phyloP scores from a whole-genome alignment of 495 filamentous ascomycete species.

The Penicillium roqueforti region DNA sequence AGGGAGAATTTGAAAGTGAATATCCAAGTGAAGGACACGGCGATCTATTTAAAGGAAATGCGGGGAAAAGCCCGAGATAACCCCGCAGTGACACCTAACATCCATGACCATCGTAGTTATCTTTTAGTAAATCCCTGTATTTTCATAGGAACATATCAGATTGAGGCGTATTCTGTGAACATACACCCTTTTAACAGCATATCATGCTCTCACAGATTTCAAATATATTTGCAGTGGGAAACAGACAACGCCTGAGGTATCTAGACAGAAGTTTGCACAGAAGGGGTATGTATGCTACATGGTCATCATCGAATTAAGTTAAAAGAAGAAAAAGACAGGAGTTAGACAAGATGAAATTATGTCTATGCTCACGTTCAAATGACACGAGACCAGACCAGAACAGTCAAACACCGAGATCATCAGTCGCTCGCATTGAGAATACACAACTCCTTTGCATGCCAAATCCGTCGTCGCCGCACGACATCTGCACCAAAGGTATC shows the following conservation, averaged over 20 bases:
- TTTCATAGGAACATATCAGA: too few species aligned
- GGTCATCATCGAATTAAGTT: conserved; percentile 4
- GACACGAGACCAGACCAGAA: background rate
- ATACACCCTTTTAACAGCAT: too few species aligned
- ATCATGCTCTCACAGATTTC: too few species aligned
- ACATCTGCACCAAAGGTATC: conserved; percentile 55
- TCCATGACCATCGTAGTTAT: too few species aligned
- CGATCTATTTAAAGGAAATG: background rate
- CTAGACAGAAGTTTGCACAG: conserved; percentile 2
- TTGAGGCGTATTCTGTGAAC: too few species aligned
- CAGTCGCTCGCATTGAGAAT: conserved; percentile 48
- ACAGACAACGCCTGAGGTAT: background rate
- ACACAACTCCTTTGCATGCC: conserved; percentile 65
- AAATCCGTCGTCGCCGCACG: conserved; percentile 62
- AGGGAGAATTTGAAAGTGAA: background rate
- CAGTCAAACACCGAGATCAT: background rate
- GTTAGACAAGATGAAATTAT: background rate
- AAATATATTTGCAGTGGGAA: background rate
- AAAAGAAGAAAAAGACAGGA: background rate
- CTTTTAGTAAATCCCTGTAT: too few species aligned
- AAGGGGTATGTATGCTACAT: conserved; percentile 9
- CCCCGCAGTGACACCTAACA: background rate
- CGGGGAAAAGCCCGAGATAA: background rate
- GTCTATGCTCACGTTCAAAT: background rate
- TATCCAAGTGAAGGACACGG: background rate